Evolutionary conservation across 2,329 filamentous ascomycete genomes (phyloP), one percentile per base, ranked within the genome.

Genomic region (Ophiostoma sp.): DNA sequence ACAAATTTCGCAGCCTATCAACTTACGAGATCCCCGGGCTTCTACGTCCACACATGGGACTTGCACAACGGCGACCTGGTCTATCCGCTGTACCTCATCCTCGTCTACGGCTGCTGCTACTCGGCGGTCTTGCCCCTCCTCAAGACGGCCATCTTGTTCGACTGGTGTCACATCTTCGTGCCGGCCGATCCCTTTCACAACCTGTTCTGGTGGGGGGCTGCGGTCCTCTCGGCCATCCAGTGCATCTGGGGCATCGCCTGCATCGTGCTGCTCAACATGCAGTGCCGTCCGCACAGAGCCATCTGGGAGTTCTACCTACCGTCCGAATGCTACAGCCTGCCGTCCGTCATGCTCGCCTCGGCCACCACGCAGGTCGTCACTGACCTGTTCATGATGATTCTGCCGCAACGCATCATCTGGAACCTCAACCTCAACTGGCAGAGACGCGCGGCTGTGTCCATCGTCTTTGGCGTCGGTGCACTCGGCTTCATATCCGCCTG

Each of bases 161-260:
- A 55, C 49, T 55, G 49, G 49, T 55, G 49, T n/a, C 49, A 55
- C 49, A 55, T 55, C 49, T 55, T 55, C 9, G 55, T 60, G 12
- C 55, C 55, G 27, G 38, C 2, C 55, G 27, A 58, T 16, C 27
- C 18, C 55, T 60, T 14, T 2, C 11, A 38, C 27, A 60, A 60
- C 55, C 14, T 38, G 55, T 40, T 60, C 12, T 60, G 27, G 55
- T 40, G 27, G 55, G 55, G 55, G 14, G 27, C 55, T 3, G 38
- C 38, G 4, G 9, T 60, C 7, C 12, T 60, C 27, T 14, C 55
- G 4, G 27, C 12, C 27, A 11, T 60, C 2, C 55, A 60, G 27
- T 58, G 27, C 27, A 16, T 58, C 52, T 58, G 27, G 52, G 52
- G 52, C 12, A 4, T 58, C 27, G 52, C 27, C 27, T 58, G 52